phyloP scores from a whole-genome alignment of 176 grass and related monocot species.

The Carex myosuroides region DNA sequence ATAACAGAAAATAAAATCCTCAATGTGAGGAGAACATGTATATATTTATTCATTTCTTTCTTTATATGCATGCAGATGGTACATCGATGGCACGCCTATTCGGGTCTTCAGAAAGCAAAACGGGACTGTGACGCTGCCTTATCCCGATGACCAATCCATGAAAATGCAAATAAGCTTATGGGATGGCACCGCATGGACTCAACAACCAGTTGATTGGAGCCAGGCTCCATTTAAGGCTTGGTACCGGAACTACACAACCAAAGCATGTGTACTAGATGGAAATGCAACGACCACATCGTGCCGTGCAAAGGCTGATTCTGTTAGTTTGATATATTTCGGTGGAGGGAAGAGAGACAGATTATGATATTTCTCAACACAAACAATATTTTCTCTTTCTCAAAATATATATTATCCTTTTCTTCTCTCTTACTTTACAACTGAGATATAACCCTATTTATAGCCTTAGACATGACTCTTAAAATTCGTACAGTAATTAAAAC shows the following conservation, averaged over 20 bases:
- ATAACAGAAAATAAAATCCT: background rate
- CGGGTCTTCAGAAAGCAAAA: slow-evolving; percentile 11
- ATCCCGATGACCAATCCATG: background rate
- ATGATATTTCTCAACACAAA: no score
- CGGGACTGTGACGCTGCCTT: slow-evolving; percentile 1
- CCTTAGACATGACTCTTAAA: no score
- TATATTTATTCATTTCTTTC: background rate
- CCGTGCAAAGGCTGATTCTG: background rate
- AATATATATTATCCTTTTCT: no score
- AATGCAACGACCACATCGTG: slow-evolving; percentile 3
- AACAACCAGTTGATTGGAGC: slow-evolving; percentile 2
- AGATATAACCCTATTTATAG: no score
- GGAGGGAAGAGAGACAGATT: no score
- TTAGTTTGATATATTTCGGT: no score
- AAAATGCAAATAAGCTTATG: slow-evolving; percentile 10
- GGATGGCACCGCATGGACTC: slow-evolving; percentile 13
- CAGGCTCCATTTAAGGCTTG: slow-evolving; percentile 13
- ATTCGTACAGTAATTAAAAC: no score
- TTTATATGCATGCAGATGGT: slow-evolving; percentile 6
- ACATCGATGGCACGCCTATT: slow-evolving; percentile 10
- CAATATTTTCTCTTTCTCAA: no score
- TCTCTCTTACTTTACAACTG: no score
- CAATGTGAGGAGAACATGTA: background rate
- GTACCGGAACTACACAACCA: slow-evolving; percentile 11
- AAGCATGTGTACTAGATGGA: background rate